Base-by-base conservation (phyloP, 306 rosid genomes). In the Biancaea sappan region DNA sequence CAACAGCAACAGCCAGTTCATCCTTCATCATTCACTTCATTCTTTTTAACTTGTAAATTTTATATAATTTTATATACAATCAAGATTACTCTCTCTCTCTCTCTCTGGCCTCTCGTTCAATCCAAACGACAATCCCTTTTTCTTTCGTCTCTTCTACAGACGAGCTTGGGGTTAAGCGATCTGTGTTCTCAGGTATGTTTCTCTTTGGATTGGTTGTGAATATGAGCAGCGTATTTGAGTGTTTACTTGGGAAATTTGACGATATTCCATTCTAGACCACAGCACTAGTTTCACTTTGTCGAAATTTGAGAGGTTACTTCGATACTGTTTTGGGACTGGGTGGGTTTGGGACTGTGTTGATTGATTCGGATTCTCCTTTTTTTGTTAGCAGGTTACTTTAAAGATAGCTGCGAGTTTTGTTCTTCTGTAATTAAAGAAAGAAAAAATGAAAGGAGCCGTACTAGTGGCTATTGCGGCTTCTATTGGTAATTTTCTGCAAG, bases 381-480 rank as follows among this genome's bases (percentile, higher is more conserved):
- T 38, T 37, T 63, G 29, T 37, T 37, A 0, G 69, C 69, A 63
- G 69, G 69, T 63, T 63, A 38, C 32, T 63, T 37, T 5, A 1
- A 38, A 60, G 44, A 21, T 44, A 1, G 66, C 44, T 60, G 44
- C 47, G 44, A 22, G 15, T 11, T 22, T 21, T 5, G 21, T 63
- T 21, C 50, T 37, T 63, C 3, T 21, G 69, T 21, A 43, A 21
- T 3, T 38, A 26, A 35, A n/a, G n/a, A n/a, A n/a, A n/a, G n/a
- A n/a, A n/a, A n/a, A 71, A 35, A 92, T 92, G 98, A 90, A 79
- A n/a, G 94, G 96, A 53, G 94, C 92, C 12, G 88, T 74, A 16
- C 66, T 92, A 9, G 98, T 92, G 59, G 96, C 96, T 79, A 72
- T 90, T 71, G 98, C 96, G 12, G 98, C 98, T 65, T 76, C 98